Evolutionary conservation across 1,284 basidiomycete species (phyloP), one percentile per base, ranked within the genome.

Genomic region (Trichosporon faecale): DNA sequence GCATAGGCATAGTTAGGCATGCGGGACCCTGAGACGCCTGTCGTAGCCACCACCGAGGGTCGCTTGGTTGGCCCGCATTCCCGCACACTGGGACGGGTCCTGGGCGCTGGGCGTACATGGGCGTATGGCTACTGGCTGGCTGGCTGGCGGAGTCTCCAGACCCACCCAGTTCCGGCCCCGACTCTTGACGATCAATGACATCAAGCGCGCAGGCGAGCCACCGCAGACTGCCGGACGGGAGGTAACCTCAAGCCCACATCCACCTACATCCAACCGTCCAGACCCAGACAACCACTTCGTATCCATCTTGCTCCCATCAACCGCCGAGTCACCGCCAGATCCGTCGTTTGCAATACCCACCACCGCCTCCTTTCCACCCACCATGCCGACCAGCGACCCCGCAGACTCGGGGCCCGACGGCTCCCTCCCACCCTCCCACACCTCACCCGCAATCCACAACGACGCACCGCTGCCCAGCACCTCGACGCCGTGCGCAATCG

Each of bases 401-500:
- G 29, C 40, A 29, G 27, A 46, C 21, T 35, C 35, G 27, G 67
- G 33, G 29, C 31, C 31, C 2, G 55, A 44, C 64, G 37, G 57
- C 64, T 44, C 64, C 16, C 11, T 11, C 61, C 18, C 44, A 31
- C 23, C 66, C 3, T 21, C 37, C 9, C 14, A 44, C 23, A 63
- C 29, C 27, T 18, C 52, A 5, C 16, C 64, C 23, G 11, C 31
- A 5, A 18, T n/a, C 29, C 33, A 40, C 27, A 6, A 52, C 25
- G 31, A 66, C 31, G 66, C 73, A 18, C 73, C 74, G 16, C 67
- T 75, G 4, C 75, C 74, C 1, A 71, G 73, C 35, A 69, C 73
- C 57, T 73, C 71, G 40, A 61, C 70, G 29, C 74, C 76, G 7
- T 74, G 80, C 70, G 57, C 63, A 7, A 75, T 80, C 64, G 66